phyloP scores from a whole-genome alignment of 164 flowering plant species.

The Stephania japonica region DNA sequence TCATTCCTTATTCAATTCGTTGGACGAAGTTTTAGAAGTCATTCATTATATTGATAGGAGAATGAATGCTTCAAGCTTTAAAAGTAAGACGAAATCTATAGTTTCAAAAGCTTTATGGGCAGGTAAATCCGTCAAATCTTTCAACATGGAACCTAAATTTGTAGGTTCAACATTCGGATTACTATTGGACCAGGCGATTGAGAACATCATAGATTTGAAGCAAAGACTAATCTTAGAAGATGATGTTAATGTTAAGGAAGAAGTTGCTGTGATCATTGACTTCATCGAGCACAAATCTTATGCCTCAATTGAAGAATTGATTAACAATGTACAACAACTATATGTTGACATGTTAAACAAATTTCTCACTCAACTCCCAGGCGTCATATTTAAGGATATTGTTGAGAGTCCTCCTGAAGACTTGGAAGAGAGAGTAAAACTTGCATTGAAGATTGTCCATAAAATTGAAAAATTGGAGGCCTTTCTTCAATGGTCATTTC shows the following conservation, averaged over 20 bases:
- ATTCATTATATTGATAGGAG: slow-evolving; percentile 2
- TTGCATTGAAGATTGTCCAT: background rate
- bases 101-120: slow-evolving; percentile 4
- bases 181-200: background rate
- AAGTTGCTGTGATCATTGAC: background rate
- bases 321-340: background rate
- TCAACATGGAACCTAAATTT: no score
- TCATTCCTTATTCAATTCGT: background rate
- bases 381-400: background rate
- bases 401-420: background rate
- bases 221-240: background rate
- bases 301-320: background rate
- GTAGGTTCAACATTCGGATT: no score
- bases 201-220: background rate
- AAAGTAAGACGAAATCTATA: slow-evolving; percentile 1
- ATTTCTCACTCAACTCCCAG: background rate
- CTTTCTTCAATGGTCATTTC: slow-evolving; percentile 1
- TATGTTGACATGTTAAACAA: background rate
- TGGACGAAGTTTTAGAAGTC: slow-evolving; percentile 8
- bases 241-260: background rate
- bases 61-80: background rate
- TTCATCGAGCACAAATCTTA: background rate
- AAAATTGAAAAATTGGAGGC: slow-evolving; percentile 1
- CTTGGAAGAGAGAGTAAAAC: background rate
- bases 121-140: no score